phyloP scores from a whole-genome alignment of 257 asterid species.

The Solanum paucissectum region DNA sequence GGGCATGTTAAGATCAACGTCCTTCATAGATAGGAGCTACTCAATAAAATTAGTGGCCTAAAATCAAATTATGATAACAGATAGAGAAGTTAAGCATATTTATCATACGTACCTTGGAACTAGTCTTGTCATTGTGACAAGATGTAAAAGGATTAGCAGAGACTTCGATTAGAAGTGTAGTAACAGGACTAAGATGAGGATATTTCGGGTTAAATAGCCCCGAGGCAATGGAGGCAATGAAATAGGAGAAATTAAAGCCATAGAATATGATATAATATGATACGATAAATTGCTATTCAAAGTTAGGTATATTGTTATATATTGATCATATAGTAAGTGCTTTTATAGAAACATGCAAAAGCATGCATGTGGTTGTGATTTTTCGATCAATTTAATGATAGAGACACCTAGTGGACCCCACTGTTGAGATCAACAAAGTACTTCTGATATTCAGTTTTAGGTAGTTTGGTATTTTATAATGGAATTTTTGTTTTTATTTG shows the following conservation, averaged over 20 bases:
- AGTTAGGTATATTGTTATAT: not conserved
- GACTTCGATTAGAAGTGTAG: not conserved
- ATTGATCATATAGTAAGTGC: not conserved
- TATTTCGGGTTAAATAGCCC: not conserved
- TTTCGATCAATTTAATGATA: not conserved
- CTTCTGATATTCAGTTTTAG: too few relatives aligned
- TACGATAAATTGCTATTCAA: not conserved
- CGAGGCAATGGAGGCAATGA: not conserved
- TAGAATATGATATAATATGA: rapidly evolving
- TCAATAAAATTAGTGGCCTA: not conserved
- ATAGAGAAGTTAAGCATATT: not conserved
- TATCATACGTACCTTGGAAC: not conserved
- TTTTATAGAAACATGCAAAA: not conserved
- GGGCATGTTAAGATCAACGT: not conserved
- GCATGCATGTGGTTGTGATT: not conserved
- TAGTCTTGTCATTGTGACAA: not conserved
- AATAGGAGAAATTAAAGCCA: not conserved
- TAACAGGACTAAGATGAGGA: not conserved
- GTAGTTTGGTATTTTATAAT: too few relatives aligned
- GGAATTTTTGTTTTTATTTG: too few relatives aligned
- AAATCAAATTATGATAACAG: not conserved
- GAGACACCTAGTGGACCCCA: not conserved
- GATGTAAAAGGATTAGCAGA: not conserved
- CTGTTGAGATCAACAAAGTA: too few relatives aligned
- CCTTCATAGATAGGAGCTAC: not conserved